phyloP scores from a whole-genome alignment of 148 eudicot genomes.

The Euryodendron excelsum region DNA sequence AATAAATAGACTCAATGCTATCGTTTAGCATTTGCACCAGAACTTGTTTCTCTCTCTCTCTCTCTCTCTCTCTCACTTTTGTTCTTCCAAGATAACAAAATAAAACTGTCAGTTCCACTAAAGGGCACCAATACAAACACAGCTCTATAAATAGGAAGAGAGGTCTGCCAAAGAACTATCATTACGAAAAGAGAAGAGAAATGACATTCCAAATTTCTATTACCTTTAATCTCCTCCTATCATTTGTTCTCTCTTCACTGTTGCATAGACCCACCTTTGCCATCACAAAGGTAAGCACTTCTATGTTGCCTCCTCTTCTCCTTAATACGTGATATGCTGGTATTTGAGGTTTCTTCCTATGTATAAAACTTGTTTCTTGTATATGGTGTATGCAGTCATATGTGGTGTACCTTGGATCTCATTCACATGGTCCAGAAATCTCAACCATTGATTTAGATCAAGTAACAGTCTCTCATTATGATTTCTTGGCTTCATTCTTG shows the following conservation, averaged over 20 bases:
- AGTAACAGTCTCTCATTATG: constrained; percentile 58
- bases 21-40: constrained; percentile 14
- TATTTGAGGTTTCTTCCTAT: not conserved
- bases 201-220: constrained; percentile 15
- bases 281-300: constrained; percentile 50
- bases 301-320: not conserved
- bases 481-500: constrained; percentile 58
- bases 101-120: not conserved
- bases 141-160: constrained; percentile 19
- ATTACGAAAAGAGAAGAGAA: constrained; percentile 11
- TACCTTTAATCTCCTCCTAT: constrained; percentile 26
- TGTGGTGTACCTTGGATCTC: constrained; percentile 84
- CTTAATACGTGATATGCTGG: not conserved
- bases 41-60: not conserved
- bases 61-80: too few relatives aligned
- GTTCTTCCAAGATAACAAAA: not conserved
- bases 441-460: constrained; percentile 35
- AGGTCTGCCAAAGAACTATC: constrained; percentile 10
- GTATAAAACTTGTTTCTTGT: not conserved
- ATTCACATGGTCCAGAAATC: constrained; percentile 43
- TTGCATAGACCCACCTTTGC: constrained; percentile 49
- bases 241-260: constrained; percentile 28
- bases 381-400: constrained; percentile 44
- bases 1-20: too few relatives aligned
- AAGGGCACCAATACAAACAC: constrained; percentile 2